phyloP scores from a whole-genome alignment of 2,329 filamentous ascomycete species.

The Xylariales sp. region DNA sequence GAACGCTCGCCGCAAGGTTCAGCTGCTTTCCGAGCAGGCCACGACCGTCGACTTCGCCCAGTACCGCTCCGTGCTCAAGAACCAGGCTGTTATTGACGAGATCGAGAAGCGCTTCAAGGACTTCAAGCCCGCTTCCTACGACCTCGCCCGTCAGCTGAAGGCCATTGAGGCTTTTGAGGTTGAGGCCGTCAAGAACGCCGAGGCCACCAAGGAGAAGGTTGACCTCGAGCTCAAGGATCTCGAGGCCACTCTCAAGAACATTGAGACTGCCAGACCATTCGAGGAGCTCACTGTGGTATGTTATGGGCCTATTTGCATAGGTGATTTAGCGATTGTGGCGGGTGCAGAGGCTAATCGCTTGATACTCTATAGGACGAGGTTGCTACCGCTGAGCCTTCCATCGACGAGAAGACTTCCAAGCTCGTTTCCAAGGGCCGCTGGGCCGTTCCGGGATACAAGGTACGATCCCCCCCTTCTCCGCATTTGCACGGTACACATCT shows the following conservation, averaged over 20 bases:
- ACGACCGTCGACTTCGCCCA: constrained; percentile 87
- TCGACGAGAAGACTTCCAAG: constrained; percentile 93
- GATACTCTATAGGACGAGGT: constrained; percentile 72
- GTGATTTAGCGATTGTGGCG: too few relatives aligned
- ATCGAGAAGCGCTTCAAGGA: constrained; percentile 91
- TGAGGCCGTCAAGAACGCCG: constrained; percentile 93
- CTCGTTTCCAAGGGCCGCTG: constrained; percentile 97
- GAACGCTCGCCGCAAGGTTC: constrained; percentile 91
- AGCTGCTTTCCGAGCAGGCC: constrained; percentile 75
- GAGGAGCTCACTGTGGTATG: constrained; percentile 96
- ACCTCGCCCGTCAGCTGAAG: constrained; percentile 91
- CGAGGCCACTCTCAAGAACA: constrained; percentile 93
- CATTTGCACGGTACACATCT: not conserved
- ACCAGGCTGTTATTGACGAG: constrained; percentile 91
- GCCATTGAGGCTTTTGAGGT: constrained; percentile 97
- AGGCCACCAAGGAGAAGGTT: constrained; percentile 94
- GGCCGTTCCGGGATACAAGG: constrained; percentile 98
- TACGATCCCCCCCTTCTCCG: constrained; percentile 47
- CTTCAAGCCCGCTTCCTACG: constrained; percentile 92
- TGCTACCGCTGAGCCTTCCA: constrained; percentile 87
- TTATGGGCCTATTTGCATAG: constrained; percentile 27
- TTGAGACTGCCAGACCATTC: constrained; percentile 91
- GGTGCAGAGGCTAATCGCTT: constrained; percentile 18
- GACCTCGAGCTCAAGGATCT: constrained; percentile 92
- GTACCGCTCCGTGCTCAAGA: constrained; percentile 92